Evolutionary conservation across 441 rosid species (phyloP).

Genomic region (Gossypium davidsonii): DNA sequence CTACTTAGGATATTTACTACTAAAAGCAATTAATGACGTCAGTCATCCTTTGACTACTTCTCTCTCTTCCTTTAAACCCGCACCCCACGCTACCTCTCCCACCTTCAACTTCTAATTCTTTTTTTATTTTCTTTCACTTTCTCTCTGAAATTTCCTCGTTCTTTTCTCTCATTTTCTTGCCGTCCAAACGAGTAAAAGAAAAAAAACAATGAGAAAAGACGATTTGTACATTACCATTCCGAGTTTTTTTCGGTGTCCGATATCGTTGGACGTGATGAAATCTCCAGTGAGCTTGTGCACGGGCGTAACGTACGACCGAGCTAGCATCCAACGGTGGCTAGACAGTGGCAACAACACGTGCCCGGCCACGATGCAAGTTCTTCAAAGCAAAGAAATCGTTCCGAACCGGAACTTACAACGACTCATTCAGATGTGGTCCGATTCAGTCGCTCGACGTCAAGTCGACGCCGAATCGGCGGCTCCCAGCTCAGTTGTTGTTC

Average conservation of each 20-base stretch:
- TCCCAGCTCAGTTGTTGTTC: background rate
- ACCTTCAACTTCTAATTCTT: conserved; percentile 14
- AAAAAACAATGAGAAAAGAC: conserved; percentile 44
- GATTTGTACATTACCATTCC: conserved; percentile 70
- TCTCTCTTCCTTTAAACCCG: conserved; percentile 32
- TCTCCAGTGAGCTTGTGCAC: conserved; percentile 89
- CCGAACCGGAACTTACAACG: conserved; percentile 77
- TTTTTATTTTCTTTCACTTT: conserved; percentile 5
- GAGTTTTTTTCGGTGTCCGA: conserved; percentile 77
- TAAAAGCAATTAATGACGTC: conserved; percentile 33
- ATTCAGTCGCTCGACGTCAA: conserved; percentile 30
- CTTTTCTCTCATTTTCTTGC: conserved; percentile 20
- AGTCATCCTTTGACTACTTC: conserved; percentile 43
- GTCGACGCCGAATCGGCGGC: conserved; percentile 18
- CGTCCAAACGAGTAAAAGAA: conserved; percentile 21
- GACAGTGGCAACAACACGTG: conserved; percentile 77
- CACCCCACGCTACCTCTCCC: conserved; percentile 22
- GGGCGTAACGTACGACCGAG: conserved; percentile 84
- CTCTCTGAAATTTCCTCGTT: conserved; percentile 7
- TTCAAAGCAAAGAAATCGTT: conserved; percentile 51
- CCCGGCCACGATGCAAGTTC: conserved; percentile 94
- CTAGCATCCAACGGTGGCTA: conserved; percentile 80
- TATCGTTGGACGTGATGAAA: conserved; percentile 84
- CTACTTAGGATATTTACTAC: background rate
- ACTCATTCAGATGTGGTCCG: conserved; percentile 71